Percentiles rank a stretch among this genome's conserved stretches.
phyloP scores from a whole-genome alignment of 176 grass and related monocot genomes.

The Musa troglodytarum region DNA sequence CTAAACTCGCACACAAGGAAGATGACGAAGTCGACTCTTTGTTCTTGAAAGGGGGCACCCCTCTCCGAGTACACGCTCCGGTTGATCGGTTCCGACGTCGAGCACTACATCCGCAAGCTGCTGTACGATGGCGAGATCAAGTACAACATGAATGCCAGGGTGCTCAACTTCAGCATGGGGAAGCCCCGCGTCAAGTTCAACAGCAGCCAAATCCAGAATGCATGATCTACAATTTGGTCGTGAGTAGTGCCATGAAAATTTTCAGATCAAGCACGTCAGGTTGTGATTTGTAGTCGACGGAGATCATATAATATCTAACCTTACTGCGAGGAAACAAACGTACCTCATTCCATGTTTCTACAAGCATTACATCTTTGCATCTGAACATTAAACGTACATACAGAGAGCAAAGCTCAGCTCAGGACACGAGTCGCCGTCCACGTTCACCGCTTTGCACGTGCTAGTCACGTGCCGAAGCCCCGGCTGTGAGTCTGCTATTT shows the following conservation, averaged over 20 bases:
- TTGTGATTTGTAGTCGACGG: background rate
- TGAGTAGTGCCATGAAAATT: background rate
- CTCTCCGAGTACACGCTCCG: constrained; percentile 88
- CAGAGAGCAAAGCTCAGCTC: too few relatives aligned
- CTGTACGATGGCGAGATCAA: constrained; percentile 81
- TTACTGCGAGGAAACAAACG: background rate
- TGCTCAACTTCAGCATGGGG: constrained; percentile 96
- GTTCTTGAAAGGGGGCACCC: constrained; percentile 41
- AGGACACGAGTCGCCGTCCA: too few relatives aligned
- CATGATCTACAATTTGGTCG: background rate
- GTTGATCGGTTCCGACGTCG: constrained; percentile 68
- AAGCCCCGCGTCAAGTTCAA: constrained; percentile 90
- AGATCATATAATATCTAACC: background rate
- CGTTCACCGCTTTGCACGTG: too few relatives aligned
- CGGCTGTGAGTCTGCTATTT: too few relatives aligned
- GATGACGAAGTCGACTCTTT: background rate
- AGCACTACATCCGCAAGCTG: constrained; percentile 91
- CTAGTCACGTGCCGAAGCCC: too few relatives aligned
- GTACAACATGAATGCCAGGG: constrained; percentile 85
- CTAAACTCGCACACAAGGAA: too few relatives aligned
- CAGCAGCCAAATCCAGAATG: constrained; percentile 55
- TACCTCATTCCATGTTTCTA: too few relatives aligned
- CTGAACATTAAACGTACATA: too few relatives aligned
- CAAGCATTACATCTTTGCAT: too few relatives aligned
- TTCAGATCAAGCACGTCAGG: background rate